Conservation (phyloP, 345 rosid species). For the Gossypium rotundifolium region DNA sequence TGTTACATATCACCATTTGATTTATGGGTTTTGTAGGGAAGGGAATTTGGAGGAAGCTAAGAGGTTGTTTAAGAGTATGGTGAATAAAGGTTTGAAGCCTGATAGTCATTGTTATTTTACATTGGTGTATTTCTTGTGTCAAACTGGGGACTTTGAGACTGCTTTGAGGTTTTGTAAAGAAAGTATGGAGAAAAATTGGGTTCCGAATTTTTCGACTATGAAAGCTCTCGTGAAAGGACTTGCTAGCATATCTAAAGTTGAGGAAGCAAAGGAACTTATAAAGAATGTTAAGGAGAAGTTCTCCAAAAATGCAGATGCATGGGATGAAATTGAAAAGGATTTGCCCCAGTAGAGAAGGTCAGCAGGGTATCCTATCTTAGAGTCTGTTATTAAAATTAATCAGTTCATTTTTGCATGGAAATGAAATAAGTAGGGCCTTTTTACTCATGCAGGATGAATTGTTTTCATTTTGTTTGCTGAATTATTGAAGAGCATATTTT, state of each 20-base stretch:
- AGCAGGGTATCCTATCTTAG: not conserved
- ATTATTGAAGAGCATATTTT: not conserved
- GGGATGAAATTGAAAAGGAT: constrained; percentile 78
- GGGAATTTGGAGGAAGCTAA: constrained; percentile 61
- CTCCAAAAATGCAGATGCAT: constrained; percentile 38
- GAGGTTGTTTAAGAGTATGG: constrained; percentile 57
- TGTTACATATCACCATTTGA: constrained; percentile 44
- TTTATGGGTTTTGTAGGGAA: constrained; percentile 64
- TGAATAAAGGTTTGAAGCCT: constrained; percentile 39
- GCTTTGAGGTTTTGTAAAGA: constrained; percentile 53
- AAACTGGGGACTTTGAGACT: constrained; percentile 56
- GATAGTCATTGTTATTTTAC: constrained; percentile 53
- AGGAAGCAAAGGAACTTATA: constrained; percentile 57
- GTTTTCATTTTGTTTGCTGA: not conserved
- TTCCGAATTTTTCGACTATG: constrained; percentile 61
- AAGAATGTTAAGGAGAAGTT: constrained; percentile 52
- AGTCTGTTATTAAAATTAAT: not conserved
- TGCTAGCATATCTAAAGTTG: constrained; percentile 42
- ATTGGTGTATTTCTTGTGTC: constrained; percentile 51
- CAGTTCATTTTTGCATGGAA: not conserved
- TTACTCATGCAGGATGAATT: not conserved
- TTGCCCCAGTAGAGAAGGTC: constrained; percentile 40
- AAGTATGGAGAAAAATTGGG: constrained; percentile 66
- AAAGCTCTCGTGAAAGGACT: constrained; percentile 65
- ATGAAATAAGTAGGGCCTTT: not conserved